These are phyloP conservation scores for Lepidium didymum DNA, from an alignment of 345 rosid species.

Conservation along the genomic window DNA sequence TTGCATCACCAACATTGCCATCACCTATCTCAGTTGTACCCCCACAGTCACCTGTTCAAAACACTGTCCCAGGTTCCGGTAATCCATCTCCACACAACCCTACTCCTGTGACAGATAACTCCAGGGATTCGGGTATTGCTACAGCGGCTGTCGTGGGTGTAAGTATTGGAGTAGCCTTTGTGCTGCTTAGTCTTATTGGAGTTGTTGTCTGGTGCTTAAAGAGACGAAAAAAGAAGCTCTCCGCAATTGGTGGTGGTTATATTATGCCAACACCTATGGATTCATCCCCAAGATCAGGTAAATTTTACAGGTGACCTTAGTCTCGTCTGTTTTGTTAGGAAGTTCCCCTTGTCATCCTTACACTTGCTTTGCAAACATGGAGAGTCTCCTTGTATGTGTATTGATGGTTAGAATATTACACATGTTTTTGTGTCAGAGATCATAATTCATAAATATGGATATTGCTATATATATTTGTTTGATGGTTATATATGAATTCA, in stretches of 20 bases:
- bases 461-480: neutral
- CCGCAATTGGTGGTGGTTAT: slow-evolving; percentile 49
- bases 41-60: slow-evolving; percentile 35
- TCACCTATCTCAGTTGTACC: slow-evolving; percentile 30
- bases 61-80: slow-evolving; percentile 19
- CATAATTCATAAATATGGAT: neutral
- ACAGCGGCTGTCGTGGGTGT: slow-evolving; percentile 45
- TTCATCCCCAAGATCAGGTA: slow-evolving; percentile 71
- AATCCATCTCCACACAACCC: slow-evolving; percentile 24
- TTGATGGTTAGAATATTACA: neutral
- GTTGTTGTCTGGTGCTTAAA: slow-evolving; percentile 47
- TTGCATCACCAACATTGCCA: slow-evolving; percentile 28
- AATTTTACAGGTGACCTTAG: neutral
- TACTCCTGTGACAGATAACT: slow-evolving; percentile 29
- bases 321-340: neutral
- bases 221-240: slow-evolving; percentile 45
- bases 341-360: neutral
- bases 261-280: slow-evolving; percentile 53
- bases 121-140: slow-evolving; percentile 28
- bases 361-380: neutral
- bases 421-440: neutral
- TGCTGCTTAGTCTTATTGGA: slow-evolving; percentile 54
- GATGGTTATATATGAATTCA: neutral
- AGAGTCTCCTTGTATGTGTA: neutral
- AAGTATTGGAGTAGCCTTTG: slow-evolving; percentile 40